These are phyloP conservation scores for Dioszegia crocea DNA, from an alignment of 768 basidiomycete species.

Conservation along the genomic window DNA sequence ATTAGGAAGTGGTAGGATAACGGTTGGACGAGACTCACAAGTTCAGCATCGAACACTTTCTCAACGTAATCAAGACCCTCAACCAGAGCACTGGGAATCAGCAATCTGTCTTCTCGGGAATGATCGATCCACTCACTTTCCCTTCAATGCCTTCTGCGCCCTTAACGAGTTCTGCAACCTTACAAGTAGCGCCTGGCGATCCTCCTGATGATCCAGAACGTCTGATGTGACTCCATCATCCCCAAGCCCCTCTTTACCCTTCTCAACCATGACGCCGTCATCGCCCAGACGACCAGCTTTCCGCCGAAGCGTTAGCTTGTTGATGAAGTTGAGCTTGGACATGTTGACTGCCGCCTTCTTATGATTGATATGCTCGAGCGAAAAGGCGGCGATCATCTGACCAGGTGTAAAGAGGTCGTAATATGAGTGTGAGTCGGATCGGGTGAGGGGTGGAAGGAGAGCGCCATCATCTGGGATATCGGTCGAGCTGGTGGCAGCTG, in stretches of 20 bases:
- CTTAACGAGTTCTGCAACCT: conserved; percentile 51
- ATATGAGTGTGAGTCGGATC: conserved; percentile 30
- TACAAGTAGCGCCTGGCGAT: conserved; percentile 56
- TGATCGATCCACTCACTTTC: conserved; percentile 19
- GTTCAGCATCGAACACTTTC: conserved; percentile 57
- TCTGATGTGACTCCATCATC: not conserved
- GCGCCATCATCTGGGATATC: conserved; percentile 1
- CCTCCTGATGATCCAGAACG: not conserved
- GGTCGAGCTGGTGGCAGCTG: not conserved
- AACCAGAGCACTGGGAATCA: conserved; percentile 23
- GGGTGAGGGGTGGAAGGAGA: conserved; percentile 23
- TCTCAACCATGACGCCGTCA: conserved; percentile 23
- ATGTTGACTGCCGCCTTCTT: conserved; percentile 77
- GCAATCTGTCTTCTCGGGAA: not conserved
- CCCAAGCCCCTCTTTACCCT: conserved; percentile 17
- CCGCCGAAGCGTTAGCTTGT: conserved; percentile 74
- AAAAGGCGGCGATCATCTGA: conserved; percentile 74
- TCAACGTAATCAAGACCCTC: conserved; percentile 57
- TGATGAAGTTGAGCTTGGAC: conserved; percentile 75
- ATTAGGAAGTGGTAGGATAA: not conserved
- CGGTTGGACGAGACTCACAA: conserved; percentile 28
- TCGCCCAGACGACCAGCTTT: conserved; percentile 57
- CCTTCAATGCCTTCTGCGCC: conserved; percentile 34
- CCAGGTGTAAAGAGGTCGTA: conserved; percentile 52
- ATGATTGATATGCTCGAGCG: conserved; percentile 70